Evolutionary conservation across 208 protist genomes (phyloP), one percentile per base, ranked within the genome.

Genomic region (Crithidia fasciculata): DNA sequence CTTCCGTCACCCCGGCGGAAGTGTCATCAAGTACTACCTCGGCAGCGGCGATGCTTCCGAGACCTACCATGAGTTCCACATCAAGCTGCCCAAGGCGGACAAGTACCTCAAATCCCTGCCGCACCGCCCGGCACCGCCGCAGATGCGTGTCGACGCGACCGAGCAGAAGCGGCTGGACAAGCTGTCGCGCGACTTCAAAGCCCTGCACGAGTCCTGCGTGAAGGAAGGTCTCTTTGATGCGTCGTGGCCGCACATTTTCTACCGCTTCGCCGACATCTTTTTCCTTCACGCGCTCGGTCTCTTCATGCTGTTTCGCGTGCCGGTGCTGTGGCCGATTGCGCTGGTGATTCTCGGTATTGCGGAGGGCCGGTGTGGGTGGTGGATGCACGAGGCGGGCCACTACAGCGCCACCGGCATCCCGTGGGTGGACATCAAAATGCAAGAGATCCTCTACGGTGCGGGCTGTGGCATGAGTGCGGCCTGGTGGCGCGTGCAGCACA

Each of bases 371-470:
- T 92, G 85, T 64, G 89, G 89, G 36, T 94, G 86, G 87, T 79
- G 84, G 75, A 89, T 91, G 84, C 89, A 95, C 77, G 89, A 95
- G 75, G 81, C 80, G 4, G 89, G 89, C 0, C 89, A 94, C 83
- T 84, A 89, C 78, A 88, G 83, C 68, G 55, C 81, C 41, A 91
- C 88, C 7, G 81, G 91, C 67, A 85, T 84, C 60, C 78, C 74
- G 28, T 69, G 55, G 76, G 47, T 89, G 19, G 91, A 95, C 72
- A 75, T 85, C 37, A 87, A 83, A 39, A 72, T 95, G 5, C 90
- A 90, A 74, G 85, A 90, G 62, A 59, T 92, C 0, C 63, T 90
- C 10, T 95, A 90, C 74, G 87, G 87, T 36, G 68, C 91, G 40
- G 89, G 89, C n/a, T 77, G 82, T 41, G 89, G 87, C 44, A 92